phyloP scores from a whole-genome alignment of 129 eudicot species.

The Logfia minima region DNA sequence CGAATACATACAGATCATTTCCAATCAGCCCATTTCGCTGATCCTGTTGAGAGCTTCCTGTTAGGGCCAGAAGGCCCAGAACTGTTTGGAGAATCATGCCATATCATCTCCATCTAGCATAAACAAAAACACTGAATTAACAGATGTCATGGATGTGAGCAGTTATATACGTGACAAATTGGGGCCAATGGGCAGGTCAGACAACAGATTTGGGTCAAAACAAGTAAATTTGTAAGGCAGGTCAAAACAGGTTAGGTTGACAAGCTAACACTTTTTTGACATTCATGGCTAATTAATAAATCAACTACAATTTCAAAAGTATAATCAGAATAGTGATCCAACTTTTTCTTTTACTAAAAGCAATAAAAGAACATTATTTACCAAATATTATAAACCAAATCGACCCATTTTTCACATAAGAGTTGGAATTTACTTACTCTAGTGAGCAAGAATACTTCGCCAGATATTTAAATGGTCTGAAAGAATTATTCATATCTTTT shows the following conservation, averaged over 20 bases:
- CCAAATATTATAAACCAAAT: not conserved
- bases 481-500: not conserved
- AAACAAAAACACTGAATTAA: slow-evolving; percentile 14
- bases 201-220: not conserved
- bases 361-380: not conserved
- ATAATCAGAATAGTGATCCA: not conserved
- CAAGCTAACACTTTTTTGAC: not conserved
- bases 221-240: not conserved
- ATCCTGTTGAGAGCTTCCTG: slow-evolving; percentile 51
- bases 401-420: not conserved
- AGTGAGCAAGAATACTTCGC: not conserved
- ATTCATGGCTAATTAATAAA: not conserved
- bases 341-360: not conserved
- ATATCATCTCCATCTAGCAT: slow-evolving; percentile 81
- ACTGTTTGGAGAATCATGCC: slow-evolving; percentile 67
- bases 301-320: not conserved
- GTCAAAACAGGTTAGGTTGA: slow-evolving; percentile 19
- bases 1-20: slow-evolving; percentile 14
- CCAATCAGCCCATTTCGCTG: slow-evolving; percentile 48
- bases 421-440: not conserved
- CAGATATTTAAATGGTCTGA: not conserved
- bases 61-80: slow-evolving; percentile 60
- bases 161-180: not conserved
- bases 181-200: not conserved
- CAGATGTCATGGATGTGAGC: not conserved